Evolutionary conservation across 2,329 filamentous ascomycete genomes (phyloP).

Genomic region (Fusarium succisae): DNA sequence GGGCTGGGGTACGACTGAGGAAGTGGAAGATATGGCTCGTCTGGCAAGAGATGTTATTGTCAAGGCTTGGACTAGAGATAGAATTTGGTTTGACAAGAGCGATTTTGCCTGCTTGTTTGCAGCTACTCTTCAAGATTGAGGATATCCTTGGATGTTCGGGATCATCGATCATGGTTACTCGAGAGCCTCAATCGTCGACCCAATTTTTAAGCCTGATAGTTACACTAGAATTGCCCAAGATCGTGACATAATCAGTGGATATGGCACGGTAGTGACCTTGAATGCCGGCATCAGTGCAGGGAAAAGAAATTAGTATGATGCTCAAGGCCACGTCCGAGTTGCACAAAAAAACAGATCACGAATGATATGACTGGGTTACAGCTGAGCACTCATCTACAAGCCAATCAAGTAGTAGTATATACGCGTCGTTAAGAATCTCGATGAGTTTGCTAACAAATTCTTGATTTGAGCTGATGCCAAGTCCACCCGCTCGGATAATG

Average conservation of each 20-base stretch:
- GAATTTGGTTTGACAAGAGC: background rate
- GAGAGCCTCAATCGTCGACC: background rate
- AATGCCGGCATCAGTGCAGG: background rate
- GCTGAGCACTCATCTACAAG: background rate
- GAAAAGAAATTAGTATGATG: background rate
- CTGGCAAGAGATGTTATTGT: background rate
- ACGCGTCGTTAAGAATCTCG: constrained; percentile 1
- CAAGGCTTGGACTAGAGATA: background rate
- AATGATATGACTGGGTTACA: background rate
- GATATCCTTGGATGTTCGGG: fast-evolving
- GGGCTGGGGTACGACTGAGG: background rate
- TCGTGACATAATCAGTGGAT: constrained; percentile 7
- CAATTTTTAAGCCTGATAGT: constrained; percentile 3
- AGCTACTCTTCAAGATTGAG: no score
- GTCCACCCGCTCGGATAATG: constrained; percentile 20
- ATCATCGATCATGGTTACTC: background rate
- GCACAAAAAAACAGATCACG: background rate
- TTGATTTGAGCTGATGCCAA: constrained; percentile 25
- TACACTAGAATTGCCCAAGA: background rate
- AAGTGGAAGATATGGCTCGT: background rate
- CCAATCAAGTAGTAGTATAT: background rate
- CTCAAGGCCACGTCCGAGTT: background rate
- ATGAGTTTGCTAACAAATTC: background rate
- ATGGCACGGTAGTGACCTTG: background rate
- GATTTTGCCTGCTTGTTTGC: constrained; percentile 7